Percentiles rank a stretch among this genome's conserved stretches.
Evolutionary conservation across 345 rosid species (phyloP).

Genomic region (Reutealis trisperma): DNA sequence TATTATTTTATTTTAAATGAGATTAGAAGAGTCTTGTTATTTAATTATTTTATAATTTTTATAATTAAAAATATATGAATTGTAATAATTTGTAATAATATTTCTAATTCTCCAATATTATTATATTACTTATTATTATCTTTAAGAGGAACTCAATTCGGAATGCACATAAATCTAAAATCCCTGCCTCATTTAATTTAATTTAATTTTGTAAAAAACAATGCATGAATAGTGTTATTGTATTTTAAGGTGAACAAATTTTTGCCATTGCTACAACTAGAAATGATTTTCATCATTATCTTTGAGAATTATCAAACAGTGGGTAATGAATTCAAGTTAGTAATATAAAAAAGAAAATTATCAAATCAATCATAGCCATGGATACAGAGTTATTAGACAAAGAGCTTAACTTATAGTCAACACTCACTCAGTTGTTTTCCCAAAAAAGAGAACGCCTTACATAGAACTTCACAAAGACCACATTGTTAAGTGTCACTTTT

Average conservation of each 20-base stretch:
- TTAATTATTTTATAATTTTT: too few relatives aligned
- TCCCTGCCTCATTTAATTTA: background rate
- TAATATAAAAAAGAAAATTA: background rate
- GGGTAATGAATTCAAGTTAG: background rate
- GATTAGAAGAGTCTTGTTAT: too few relatives aligned
- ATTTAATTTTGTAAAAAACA: too few relatives aligned
- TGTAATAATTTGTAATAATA: too few relatives aligned
- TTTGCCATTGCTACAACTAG: slow-evolving; percentile 6
- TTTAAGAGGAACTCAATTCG: too few relatives aligned
- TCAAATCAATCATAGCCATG: slow-evolving; percentile 45
- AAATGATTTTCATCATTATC: background rate
- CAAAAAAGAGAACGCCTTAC: slow-evolving; percentile 38
- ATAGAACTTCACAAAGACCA: slow-evolving; percentile 34
- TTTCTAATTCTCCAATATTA: too few relatives aligned
- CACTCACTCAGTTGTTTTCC: slow-evolving; percentile 47
- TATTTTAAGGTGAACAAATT: background rate
- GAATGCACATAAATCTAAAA: too few relatives aligned
- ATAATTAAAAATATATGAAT: too few relatives aligned
- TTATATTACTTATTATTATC: too few relatives aligned
- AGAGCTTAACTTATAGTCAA: slow-evolving; percentile 39
- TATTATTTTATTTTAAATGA: too few relatives aligned
- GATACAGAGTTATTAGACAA: slow-evolving; percentile 23
- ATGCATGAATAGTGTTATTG: background rate
- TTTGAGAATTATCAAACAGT: background rate
- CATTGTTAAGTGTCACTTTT: slow-evolving; percentile 14